phyloP scores from a whole-genome alignment of 2,329 filamentous ascomycete species.

The Albifimbria verrucaria region DNA sequence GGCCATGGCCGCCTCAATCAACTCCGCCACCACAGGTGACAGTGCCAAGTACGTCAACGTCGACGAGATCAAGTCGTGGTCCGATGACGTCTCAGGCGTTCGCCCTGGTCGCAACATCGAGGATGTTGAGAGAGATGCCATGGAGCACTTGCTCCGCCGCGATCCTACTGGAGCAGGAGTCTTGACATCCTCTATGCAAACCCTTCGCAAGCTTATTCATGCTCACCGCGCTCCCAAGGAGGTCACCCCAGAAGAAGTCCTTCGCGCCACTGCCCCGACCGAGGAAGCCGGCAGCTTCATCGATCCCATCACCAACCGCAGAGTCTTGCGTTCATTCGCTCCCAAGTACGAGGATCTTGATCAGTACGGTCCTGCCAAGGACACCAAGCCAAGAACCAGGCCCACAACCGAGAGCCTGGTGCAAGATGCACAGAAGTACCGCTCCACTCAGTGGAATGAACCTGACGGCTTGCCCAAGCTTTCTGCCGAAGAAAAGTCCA shows the following conservation, averaged over 20 bases:
- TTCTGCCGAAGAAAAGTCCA: slow-evolving; percentile 13
- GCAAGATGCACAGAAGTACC: slow-evolving; percentile 2
- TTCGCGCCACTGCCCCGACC: slow-evolving; percentile 18
- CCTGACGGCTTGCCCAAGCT: slow-evolving; percentile 11
- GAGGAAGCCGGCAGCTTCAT: slow-evolving; percentile 30
- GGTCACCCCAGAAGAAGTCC: slow-evolving; percentile 16
- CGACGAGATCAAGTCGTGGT: slow-evolving; percentile 31
- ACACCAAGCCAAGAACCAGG: not conserved
- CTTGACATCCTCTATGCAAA: slow-evolving; percentile 28
- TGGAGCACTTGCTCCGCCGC: slow-evolving; percentile 40
- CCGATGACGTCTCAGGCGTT: slow-evolving; percentile 32
- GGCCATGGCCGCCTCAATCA: slow-evolving; percentile 31
- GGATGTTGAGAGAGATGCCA: slow-evolving; percentile 40
- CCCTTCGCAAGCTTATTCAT: slow-evolving; percentile 30
- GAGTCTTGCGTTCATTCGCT: slow-evolving; percentile 28
- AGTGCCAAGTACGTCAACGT: slow-evolving; percentile 31
- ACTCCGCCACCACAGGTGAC: slow-evolving; percentile 31
- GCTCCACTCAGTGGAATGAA: slow-evolving; percentile 13
- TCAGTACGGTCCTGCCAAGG: slow-evolving; percentile 22
- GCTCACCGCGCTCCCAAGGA: slow-evolving; percentile 14
- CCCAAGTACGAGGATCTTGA: slow-evolving; percentile 27
- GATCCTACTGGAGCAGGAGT: slow-evolving; percentile 17
- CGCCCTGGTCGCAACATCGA: slow-evolving; percentile 40
- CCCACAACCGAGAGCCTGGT: not conserved
- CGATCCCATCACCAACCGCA: slow-evolving; percentile 59